These are phyloP conservation scores for Teratosphaeria destructans DNA, from an alignment of 2,329 filamentous ascomycete species.

Conservation along the genomic window DNA sequence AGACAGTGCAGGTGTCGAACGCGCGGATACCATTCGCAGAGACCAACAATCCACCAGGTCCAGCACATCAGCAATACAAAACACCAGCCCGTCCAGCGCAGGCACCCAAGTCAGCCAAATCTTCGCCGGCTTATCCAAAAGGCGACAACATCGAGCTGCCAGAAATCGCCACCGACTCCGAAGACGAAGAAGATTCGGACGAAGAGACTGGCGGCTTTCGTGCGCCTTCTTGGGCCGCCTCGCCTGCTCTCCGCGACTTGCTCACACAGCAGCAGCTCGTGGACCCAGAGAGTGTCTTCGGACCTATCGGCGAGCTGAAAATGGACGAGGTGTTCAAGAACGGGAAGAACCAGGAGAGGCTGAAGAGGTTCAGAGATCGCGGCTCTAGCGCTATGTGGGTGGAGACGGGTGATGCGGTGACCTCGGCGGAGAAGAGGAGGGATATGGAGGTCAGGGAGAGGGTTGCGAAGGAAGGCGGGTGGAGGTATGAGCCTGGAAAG, in stretches of 20 bases:
- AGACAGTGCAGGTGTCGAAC: slow-evolving; percentile 80
- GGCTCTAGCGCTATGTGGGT: slow-evolving; percentile 93
- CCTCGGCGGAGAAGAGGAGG: slow-evolving; percentile 73
- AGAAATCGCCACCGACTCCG: slow-evolving; percentile 90
- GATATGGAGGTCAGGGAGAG: slow-evolving; percentile 72
- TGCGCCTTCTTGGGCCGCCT: slow-evolving; percentile 78
- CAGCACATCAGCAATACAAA: slow-evolving; percentile 41
- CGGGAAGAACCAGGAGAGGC: slow-evolving; percentile 65
- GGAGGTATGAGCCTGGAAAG: slow-evolving; percentile 49
- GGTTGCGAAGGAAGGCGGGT: slow-evolving; percentile 72
- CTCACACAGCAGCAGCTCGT: slow-evolving; percentile 74
- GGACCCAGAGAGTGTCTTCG: slow-evolving; percentile 79
- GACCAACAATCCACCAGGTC: slow-evolving; percentile 42
- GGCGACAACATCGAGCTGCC: slow-evolving; percentile 86
- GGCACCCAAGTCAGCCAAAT: slow-evolving; percentile 51
- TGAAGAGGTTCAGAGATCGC: slow-evolving; percentile 78
- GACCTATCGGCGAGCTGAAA: slow-evolving; percentile 73
- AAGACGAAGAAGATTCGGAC: slow-evolving; percentile 64
- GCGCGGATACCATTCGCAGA: slow-evolving; percentile 84
- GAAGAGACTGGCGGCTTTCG: slow-evolving; percentile 46
- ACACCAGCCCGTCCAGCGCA: slow-evolving; percentile 48
- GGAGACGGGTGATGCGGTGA: slow-evolving; percentile 63
- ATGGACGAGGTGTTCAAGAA: slow-evolving; percentile 90
- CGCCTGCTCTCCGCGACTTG: slow-evolving; percentile 66
- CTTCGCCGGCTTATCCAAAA: slow-evolving; percentile 77